Conservation (phyloP, 2,329 filamentous ascomycete genomes). For the Coniochaeta pulveracea region DNA sequence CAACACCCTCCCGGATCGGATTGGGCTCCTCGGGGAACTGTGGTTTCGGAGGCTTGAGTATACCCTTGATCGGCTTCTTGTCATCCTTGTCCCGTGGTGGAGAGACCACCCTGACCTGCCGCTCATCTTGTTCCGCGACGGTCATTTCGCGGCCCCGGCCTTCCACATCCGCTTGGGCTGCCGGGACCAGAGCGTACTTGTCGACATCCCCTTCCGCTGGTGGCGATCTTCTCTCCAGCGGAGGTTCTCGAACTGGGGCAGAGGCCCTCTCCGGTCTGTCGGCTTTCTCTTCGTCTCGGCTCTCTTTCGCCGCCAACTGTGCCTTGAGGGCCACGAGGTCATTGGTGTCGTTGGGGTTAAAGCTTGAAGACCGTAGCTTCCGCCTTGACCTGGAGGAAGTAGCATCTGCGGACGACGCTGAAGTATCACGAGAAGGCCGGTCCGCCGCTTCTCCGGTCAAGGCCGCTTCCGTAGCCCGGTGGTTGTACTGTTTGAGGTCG, state of each 20-base stretch:
- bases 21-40: slow-evolving; percentile 83
- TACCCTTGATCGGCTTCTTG: slow-evolving; percentile 65
- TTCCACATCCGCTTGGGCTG: slow-evolving; percentile 16
- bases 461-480: slow-evolving; percentile 25
- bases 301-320: slow-evolving; percentile 28
- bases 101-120: slow-evolving; percentile 57
- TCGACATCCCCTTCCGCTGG: slow-evolving; percentile 10
- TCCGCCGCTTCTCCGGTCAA: slow-evolving; percentile 22
- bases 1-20: slow-evolving; percentile 78
- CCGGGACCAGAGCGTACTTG: slow-evolving; percentile 7
- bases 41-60: slow-evolving; percentile 69
- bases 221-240: slow-evolving; percentile 9
- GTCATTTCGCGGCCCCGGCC: slow-evolving; percentile 29
- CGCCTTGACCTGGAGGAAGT: slow-evolving; percentile 7
- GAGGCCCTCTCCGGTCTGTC: slow-evolving; percentile 2
- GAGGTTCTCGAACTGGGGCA: slow-evolving; percentile 3
- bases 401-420: slow-evolving; percentile 1
- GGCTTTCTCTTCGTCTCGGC: neutral
- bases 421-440: slow-evolving; percentile 21
- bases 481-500: slow-evolving; percentile 19
- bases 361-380: slow-evolving; percentile 25
- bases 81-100: slow-evolving; percentile 55
- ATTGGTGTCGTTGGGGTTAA: slow-evolving; percentile 41
- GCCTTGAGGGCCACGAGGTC: slow-evolving; percentile 38
- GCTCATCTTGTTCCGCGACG: slow-evolving; percentile 24